These are phyloP conservation scores for Beauveria asiatica DNA, from an alignment of 2,329 filamentous ascomycete species.

Conservation along the genomic window DNA sequence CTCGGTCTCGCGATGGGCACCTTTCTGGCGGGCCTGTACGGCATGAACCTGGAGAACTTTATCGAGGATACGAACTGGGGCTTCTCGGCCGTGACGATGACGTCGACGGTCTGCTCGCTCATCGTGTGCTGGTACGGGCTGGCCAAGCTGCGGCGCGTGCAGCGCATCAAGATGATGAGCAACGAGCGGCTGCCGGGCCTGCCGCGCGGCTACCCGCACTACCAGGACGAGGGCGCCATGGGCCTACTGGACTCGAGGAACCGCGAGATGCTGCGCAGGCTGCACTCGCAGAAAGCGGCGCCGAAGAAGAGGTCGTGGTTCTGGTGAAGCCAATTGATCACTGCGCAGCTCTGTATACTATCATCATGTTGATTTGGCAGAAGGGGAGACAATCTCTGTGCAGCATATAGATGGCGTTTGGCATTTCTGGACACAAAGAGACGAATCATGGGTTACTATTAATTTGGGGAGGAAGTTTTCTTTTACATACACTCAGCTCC, in stretches of 20 bases:
- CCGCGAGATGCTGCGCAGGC: slow-evolving; percentile 44
- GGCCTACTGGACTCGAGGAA: slow-evolving; percentile 45
- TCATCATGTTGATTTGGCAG: background rate
- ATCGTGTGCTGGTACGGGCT: slow-evolving; percentile 79
- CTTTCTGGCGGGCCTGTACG: slow-evolving; percentile 96
- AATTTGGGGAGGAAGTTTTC: background rate
- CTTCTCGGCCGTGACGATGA: slow-evolving; percentile 65
- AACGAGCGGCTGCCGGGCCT: slow-evolving; percentile 30
- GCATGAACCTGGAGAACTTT: slow-evolving; percentile 98
- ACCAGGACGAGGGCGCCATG: slow-evolving; percentile 40
- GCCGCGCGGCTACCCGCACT: slow-evolving; percentile 32
- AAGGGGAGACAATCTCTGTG: background rate
- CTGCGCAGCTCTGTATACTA: background rate
- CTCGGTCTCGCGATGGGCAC: slow-evolving; percentile 91
- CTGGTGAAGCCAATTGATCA: background rate
- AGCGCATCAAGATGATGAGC: slow-evolving; percentile 75
- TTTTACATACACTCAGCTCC: slow-evolving; percentile 5
- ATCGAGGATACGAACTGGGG: slow-evolving; percentile 89
- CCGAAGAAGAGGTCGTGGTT: slow-evolving; percentile 28
- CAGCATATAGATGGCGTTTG: slow-evolving; percentile 10
- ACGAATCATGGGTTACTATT: background rate
- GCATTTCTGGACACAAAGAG: background rate
- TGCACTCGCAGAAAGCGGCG: slow-evolving; percentile 40
- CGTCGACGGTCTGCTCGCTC: slow-evolving; percentile 64
- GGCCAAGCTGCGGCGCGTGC: slow-evolving; percentile 72